These are phyloP conservation scores for Xylaria sp. DNA, from an alignment of 2,329 filamentous ascomycete species.

Conservation along the genomic window DNA sequence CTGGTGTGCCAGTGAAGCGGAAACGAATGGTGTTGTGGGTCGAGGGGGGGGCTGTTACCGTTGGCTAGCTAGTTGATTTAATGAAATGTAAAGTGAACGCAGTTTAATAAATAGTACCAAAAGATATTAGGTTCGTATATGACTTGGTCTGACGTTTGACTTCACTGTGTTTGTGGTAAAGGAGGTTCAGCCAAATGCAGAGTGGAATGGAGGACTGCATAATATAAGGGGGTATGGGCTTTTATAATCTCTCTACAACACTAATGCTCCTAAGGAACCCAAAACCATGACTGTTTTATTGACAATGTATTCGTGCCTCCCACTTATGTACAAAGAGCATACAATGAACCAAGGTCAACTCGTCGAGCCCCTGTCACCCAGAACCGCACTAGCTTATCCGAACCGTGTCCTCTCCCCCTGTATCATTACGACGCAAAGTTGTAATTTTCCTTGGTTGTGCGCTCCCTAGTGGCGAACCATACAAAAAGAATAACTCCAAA, in stretches of 20 bases:
- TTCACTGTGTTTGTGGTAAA: too few species aligned
- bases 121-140: too few species aligned
- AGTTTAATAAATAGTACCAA: too few species aligned
- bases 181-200: too few species aligned
- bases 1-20: too few species aligned
- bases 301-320: constrained; percentile 7
- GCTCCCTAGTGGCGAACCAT: constrained; percentile 15
- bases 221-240: not conserved
- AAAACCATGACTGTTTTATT: not conserved
- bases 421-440: constrained; percentile 6
- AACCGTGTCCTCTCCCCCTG: not conserved
- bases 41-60: too few species aligned
- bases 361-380: not conserved
- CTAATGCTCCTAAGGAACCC: not conserved
- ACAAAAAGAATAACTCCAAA: constrained; percentile 16
- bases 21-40: too few species aligned
- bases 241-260: not conserved
- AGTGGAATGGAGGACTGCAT: not conserved
- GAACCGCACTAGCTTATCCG: not conserved
- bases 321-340: constrained; percentile 36
- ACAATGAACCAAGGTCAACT: constrained; percentile 1
- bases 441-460: constrained; percentile 2
- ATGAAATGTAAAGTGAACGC: too few species aligned
- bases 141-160: too few species aligned
- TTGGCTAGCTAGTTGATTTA: too few species aligned